A percentile compares a stretch with the other conserved stretches of the same genome.
Conservation (phyloP, 345 rosid species). For the Boechera stricta region DNA sequence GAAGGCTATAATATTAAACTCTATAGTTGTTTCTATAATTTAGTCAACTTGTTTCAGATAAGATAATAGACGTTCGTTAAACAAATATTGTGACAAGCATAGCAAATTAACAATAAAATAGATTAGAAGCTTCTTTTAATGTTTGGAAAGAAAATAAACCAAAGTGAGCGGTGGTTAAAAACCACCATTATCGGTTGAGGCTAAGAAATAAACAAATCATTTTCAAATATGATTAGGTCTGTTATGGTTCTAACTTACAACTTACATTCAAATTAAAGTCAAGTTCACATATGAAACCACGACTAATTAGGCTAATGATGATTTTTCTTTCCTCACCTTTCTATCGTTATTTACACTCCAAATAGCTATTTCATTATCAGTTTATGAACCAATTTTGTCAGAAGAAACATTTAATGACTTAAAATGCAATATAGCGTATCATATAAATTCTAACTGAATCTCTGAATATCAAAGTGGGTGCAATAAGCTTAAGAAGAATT, state of each 20-base stretch:
- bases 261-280: constrained; percentile 44
- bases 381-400: neutral
- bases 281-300: constrained; percentile 36
- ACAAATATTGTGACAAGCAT: constrained; percentile 38
- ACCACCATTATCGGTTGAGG: constrained; percentile 45
- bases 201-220: constrained; percentile 27
- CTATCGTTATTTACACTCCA: constrained; percentile 41
- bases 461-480: neutral
- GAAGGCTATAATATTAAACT: constrained; percentile 12
- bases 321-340: constrained; percentile 20
- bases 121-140: constrained; percentile 34
- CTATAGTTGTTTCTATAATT: constrained; percentile 10
- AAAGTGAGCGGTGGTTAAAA: constrained; percentile 43
- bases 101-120: constrained; percentile 32
- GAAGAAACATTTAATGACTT: neutral
- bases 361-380: constrained; percentile 19
- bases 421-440: neutral
- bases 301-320: constrained; percentile 38
- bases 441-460: neutral
- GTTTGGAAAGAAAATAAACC: constrained; percentile 26
- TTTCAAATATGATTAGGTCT: constrained; percentile 46
- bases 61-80: constrained; percentile 40
- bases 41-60: constrained; percentile 39
- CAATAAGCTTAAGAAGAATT: neutral
- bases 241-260: constrained; percentile 47